phyloP scores from a whole-genome alignment of 768 basidiomycete genomes.

The Boletellus emodensis region DNA sequence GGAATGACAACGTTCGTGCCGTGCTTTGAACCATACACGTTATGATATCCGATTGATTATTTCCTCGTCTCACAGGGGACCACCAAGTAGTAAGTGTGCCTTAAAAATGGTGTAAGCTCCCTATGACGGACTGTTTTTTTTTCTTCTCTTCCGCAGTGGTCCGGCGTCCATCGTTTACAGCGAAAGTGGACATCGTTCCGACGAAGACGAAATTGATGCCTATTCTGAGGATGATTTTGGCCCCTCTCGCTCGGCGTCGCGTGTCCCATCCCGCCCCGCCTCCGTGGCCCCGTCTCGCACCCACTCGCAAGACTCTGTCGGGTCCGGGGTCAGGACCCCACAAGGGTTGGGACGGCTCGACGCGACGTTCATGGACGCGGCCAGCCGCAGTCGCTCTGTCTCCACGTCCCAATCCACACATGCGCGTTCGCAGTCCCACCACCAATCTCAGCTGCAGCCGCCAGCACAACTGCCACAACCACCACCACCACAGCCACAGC shows the following conservation, averaged over 20 bases:
- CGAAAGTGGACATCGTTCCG: conserved; percentile 68
- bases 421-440: conserved; percentile 11
- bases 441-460: conserved; percentile 12
- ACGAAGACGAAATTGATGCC: conserved; percentile 66
- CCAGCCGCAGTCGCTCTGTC: conserved; percentile 25
- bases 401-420: conserved; percentile 19
- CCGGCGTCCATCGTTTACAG: conserved; percentile 81
- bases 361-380: conserved; percentile 26
- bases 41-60: background rate
- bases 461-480: background rate
- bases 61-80: conserved; percentile 45
- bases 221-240: conserved; percentile 62
- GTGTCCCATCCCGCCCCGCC: conserved; percentile 39
- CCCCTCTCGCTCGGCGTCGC: conserved; percentile 29
- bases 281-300: conserved; percentile 51
- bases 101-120: background rate
- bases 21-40: conserved; percentile 15
- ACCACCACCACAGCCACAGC: background rate
- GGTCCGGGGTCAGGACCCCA: conserved; percentile 31
- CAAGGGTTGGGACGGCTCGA: conserved; percentile 27
- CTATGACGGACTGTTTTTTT: background rate
- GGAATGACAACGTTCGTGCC: conserved; percentile 66
- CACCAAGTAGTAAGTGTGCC: conserved; percentile 61
- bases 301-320: conserved; percentile 45
- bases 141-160: conserved; percentile 41